Conservation (phyloP, 768 basidiomycete species). For the Tricholoma bakamatsutake region DNA sequence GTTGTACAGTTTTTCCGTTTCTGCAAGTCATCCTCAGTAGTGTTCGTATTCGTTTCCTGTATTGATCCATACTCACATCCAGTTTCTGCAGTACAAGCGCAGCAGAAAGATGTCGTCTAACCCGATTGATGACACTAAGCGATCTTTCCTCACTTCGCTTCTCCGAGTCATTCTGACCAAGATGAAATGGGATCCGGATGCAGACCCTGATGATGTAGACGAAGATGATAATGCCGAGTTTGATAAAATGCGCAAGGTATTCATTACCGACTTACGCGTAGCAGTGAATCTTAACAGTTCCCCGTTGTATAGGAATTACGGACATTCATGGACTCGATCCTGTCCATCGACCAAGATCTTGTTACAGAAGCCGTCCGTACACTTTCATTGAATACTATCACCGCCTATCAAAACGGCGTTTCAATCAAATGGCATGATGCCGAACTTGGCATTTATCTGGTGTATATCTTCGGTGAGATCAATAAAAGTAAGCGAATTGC, state of each 20-base stretch:
- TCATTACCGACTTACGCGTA: background rate
- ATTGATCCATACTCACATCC: conserved; percentile 4
- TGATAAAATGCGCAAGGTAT: conserved; percentile 78
- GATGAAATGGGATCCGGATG: conserved; percentile 85
- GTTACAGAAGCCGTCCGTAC: conserved; percentile 73
- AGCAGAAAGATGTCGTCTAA: conserved; percentile 52
- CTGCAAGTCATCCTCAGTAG: conserved; percentile 66
- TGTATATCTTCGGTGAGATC: conserved; percentile 92
- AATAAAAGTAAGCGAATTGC: conserved; percentile 64
- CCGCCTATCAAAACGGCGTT: conserved; percentile 57
- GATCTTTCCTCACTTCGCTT: conserved; percentile 72
- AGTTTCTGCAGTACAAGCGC: conserved; percentile 67
- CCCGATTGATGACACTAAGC: conserved; percentile 59
- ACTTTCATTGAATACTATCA: conserved; percentile 70
- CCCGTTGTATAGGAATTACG: conserved; percentile 60
- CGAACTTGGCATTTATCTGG: conserved; percentile 88
- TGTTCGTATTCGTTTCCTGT: conserved; percentile 40
- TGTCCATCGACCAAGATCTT: conserved; percentile 79
- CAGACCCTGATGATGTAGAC: conserved; percentile 76
- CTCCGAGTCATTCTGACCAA: conserved; percentile 78
- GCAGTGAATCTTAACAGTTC: background rate
- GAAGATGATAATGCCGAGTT: conserved; percentile 85
- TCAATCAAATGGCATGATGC: conserved; percentile 86
- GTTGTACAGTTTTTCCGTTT: conserved; percentile 78
- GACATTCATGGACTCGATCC: conserved; percentile 80